Base-by-base conservation (phyloP, 371 early-diverging fungal species). In the Mitosporidium daphniae region DNA sequence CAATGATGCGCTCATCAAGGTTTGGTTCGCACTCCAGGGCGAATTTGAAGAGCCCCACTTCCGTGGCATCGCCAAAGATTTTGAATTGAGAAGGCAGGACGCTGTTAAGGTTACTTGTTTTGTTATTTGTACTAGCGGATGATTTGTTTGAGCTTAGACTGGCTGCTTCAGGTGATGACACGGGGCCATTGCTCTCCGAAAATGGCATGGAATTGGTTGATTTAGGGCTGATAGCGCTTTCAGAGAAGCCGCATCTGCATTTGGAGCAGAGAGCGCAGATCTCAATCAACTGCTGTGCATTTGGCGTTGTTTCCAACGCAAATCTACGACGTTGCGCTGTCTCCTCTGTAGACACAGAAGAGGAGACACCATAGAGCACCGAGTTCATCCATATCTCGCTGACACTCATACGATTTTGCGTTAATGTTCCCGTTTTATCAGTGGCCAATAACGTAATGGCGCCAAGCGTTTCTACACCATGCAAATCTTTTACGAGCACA, bases 351-450 rank as follows among this genome's bases (percentile, higher is more conserved):
- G n/a, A n/a, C n/a, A n/a, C n/a, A n/a, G n/a, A n/a, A n/a, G n/a
- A n/a, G n/a, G n/a, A n/a, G n/a, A n/a, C n/a, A n/a, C n/a, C n/a
- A n/a, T n/a, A n/a, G n/a, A n/a, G n/a, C n/a, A n/a, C n/a, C n/a
- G n/a, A n/a, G n/a, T n/a, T 17, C 3, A 66, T 43, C 82, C 80
- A 84, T 14, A 77, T 32, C 40, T 61, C 61, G 31, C 72, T 59
- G 1, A 72, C 73, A 0, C 68, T 70, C 78, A 84, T 80, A 39
- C 72, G 71, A 45, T 77, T 84, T 26, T 72, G 56, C 11, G 80
- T 78, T 31, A 84, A 43, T 17, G 86, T 82, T 29, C 84, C 80
- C 0, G 80, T 78, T 46, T 86, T 84, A 39, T 80, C 82, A 0
- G 78, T 77, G 17, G 75, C 78, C 27, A 86, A 48, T 7, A 73